A percentile compares a stretch with the other conserved stretches of the same genome.
phyloP scores from a whole-genome alignment of 2,329 filamentous ascomycete genomes.

The Fusarium compactum region DNA sequence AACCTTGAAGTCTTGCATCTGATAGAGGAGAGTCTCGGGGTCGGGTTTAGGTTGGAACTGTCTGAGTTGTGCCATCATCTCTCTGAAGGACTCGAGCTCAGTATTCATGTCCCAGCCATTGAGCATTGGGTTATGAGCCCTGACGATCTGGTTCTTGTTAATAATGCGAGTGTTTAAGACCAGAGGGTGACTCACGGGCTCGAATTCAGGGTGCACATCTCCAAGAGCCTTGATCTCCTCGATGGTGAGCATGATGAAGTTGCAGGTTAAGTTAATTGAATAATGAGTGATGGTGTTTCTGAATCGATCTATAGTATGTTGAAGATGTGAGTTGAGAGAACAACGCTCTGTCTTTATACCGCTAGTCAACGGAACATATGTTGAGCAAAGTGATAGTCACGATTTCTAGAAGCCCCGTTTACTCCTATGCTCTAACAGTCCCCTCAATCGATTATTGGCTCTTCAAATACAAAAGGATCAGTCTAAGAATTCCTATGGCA shows the following conservation, averaged over 20 bases:
- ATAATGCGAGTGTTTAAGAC: background rate
- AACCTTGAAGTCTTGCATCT: slow-evolving; percentile 41
- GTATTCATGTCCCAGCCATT: slow-evolving; percentile 41
- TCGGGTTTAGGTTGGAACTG: slow-evolving; percentile 25
- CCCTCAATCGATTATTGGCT: background rate
- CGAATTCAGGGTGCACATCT: slow-evolving; percentile 37
- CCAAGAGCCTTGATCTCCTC: slow-evolving; percentile 43
- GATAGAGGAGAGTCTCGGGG: slow-evolving; percentile 29
- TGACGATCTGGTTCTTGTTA: slow-evolving; percentile 24
- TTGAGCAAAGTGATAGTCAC: slow-evolving; percentile 1
- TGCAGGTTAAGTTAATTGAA: background rate
- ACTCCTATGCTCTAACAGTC: background rate
- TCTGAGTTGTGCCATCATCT: slow-evolving; percentile 32
- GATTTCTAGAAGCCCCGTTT: background rate
- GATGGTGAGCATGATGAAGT: slow-evolving; percentile 42
- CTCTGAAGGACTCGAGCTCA: slow-evolving; percentile 38
- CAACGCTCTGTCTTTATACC: slow-evolving; percentile 6
- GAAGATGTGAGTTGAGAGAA: too few relatives aligned
- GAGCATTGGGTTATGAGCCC: slow-evolving; percentile 36
- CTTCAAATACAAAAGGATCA: background rate
- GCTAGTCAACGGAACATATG: background rate
- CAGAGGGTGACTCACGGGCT: slow-evolving; percentile 13
- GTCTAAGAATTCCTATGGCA: background rate
- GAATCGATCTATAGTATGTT: background rate
- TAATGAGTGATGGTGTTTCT: background rate